These are phyloP conservation scores for Nicotiana attenuata DNA, from an alignment of 257 asterid species.

Conservation along the genomic window DNA sequence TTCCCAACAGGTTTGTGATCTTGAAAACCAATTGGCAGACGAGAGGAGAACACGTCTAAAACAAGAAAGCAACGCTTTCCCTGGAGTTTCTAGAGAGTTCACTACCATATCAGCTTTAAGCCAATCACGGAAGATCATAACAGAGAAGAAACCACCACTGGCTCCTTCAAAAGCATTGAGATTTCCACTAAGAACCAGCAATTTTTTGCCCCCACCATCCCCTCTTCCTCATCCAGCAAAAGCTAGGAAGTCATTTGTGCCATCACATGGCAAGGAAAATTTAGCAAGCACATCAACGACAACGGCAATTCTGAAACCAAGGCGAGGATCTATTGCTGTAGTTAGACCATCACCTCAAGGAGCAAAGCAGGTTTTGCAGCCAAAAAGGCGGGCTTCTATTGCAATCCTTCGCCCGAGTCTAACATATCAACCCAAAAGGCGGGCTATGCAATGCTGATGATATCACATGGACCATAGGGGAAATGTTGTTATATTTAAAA, in stretches of 20 bases:
- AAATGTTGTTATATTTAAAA: background rate
- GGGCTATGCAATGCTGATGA: background rate
- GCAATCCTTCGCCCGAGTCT: slow-evolving; percentile 55
- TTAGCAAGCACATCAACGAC: slow-evolving; percentile 20
- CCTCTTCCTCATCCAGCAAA: slow-evolving; percentile 36
- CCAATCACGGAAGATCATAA: slow-evolving; percentile 41
- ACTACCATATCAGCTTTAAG: slow-evolving; percentile 1
- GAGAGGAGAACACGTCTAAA: slow-evolving; percentile 75
- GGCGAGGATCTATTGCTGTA: slow-evolving; percentile 60
- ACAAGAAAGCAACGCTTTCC: slow-evolving; percentile 72
- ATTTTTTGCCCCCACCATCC: slow-evolving; percentile 44
- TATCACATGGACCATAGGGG: background rate
- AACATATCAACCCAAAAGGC: background rate
- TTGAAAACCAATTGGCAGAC: slow-evolving; percentile 78
- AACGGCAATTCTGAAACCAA: slow-evolving; percentile 45
- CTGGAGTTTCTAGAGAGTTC: slow-evolving; percentile 30
- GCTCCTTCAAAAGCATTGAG: slow-evolving; percentile 60
- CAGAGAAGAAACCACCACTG: slow-evolving; percentile 77
- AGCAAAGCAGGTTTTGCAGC: slow-evolving; percentile 47
- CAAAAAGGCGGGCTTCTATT: slow-evolving; percentile 74
- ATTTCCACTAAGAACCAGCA: slow-evolving; percentile 70
- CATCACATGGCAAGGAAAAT: slow-evolving; percentile 64
- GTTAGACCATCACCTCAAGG: slow-evolving; percentile 43
- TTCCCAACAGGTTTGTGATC: slow-evolving; percentile 67
- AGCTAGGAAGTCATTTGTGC: slow-evolving; percentile 47